Conservation (phyloP, 345 rosid species). For the Eucalyptus coolabah region DNA sequence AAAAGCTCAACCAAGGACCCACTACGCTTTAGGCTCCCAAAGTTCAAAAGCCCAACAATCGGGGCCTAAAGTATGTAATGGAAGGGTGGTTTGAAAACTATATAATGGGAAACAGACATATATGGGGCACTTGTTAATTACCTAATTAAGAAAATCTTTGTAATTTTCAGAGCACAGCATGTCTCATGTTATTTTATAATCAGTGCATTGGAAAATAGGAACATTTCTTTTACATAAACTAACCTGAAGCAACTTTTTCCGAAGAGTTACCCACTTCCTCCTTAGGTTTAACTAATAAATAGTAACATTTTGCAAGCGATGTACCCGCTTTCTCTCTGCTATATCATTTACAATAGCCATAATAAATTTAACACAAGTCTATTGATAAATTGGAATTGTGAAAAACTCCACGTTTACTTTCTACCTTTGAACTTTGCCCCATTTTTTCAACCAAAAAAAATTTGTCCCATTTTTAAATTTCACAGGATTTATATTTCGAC, state of each 20-base stretch:
- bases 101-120: neutral
- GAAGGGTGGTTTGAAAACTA: neutral
- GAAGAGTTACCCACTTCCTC: neutral
- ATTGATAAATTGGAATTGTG: neutral
- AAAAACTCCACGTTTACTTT: neutral
- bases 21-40: too few relatives aligned
- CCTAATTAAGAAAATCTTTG: rapidly evolving
- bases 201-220: neutral
- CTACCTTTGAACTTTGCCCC: neutral
- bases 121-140: neutral
- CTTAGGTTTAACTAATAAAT: neutral
- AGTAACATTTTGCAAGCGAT: neutral
- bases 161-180: neutral
- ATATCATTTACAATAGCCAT: neutral
- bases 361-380: rapidly evolving
- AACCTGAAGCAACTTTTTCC: neutral
- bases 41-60: too few relatives aligned
- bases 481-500: rapidly evolving
- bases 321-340: neutral
- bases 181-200: too few relatives aligned
- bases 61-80: too few relatives aligned
- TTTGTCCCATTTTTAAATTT: neutral
- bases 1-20: too few relatives aligned
- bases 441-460: too few relatives aligned
- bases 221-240: neutral